These are phyloP conservation scores for Exophiala xenobiotica DNA, from an alignment of 2,329 filamentous ascomycete genomes.

Conservation along the genomic window DNA sequence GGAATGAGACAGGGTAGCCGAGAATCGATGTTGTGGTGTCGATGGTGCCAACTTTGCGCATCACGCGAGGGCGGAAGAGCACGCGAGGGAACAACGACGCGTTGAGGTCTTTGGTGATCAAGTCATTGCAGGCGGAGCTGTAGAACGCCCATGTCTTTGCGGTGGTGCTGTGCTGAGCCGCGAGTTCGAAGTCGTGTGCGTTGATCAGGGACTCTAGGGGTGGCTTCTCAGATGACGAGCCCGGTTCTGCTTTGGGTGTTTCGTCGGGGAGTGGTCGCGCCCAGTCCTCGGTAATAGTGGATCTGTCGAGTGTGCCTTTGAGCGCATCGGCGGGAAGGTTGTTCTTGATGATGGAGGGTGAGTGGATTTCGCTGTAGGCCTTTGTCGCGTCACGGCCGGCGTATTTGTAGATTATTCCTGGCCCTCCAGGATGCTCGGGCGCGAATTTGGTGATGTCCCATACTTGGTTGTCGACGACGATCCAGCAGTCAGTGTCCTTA, in stretches of 20 bases:
- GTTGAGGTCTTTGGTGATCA: conserved; percentile 59
- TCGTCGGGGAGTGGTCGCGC: conserved; percentile 40
- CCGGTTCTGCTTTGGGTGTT: conserved; percentile 31
- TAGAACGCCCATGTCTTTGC: conserved; percentile 70
- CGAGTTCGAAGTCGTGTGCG: conserved; percentile 60
- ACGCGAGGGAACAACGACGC: conserved; percentile 56
- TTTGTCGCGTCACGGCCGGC: conserved; percentile 56
- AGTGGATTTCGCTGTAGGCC: conserved; percentile 55
- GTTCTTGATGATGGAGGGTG: conserved; percentile 47
- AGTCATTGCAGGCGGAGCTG: conserved; percentile 64
- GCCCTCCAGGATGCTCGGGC: conserved; percentile 62
- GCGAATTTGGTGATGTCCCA: conserved; percentile 68
- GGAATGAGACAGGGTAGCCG: conserved; percentile 52
- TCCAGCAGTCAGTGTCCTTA: conserved; percentile 58
- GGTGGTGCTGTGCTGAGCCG: conserved; percentile 55
- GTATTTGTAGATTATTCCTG: conserved; percentile 42
- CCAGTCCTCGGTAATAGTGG: conserved; percentile 53
- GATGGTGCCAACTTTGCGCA: conserved; percentile 57
- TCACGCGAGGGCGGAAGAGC: conserved; percentile 58
- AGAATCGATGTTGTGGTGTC: conserved; percentile 56
- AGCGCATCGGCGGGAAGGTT: conserved; percentile 46
- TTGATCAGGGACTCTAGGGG: conserved; percentile 58
- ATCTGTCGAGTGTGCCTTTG: conserved; percentile 51
- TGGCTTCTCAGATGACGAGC: conserved; percentile 40
- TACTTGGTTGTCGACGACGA: conserved; percentile 66